phyloP scores from a whole-genome alignment of 441 rosid genomes.

The Pelargonium myrrhifolium region DNA sequence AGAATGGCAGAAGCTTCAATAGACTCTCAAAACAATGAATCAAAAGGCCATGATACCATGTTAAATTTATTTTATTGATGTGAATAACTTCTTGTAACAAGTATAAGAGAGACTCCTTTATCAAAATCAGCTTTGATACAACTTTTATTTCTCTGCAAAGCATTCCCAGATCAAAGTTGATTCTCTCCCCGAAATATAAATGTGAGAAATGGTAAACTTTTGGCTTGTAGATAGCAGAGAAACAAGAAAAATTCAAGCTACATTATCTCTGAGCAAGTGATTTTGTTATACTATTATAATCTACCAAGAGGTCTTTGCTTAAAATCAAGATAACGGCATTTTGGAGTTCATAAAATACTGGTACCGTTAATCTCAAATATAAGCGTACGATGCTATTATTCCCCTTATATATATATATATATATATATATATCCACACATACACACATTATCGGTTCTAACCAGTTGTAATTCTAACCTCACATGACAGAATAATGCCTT shows the following conservation, averaged over 20 bases:
- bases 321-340: not conserved
- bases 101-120: not conserved
- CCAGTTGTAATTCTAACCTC: slow-evolving; percentile 42
- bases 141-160: too few relatives aligned
- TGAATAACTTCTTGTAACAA: too few relatives aligned
- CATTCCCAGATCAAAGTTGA: not conserved
- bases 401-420: too few relatives aligned
- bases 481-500: slow-evolving; percentile 90
- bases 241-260: slow-evolving; percentile 1
- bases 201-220: not conserved
- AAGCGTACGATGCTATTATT: not conserved
- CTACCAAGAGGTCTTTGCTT: not conserved
- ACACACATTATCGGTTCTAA: not conserved
- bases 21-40: too few relatives aligned
- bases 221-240: not conserved
- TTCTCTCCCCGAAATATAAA: not conserved
- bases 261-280: not conserved
- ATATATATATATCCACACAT: too few relatives aligned
- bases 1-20: too few relatives aligned
- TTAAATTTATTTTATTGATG: too few relatives aligned
- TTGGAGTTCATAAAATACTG: not conserved
- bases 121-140: too few relatives aligned
- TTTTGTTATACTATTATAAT: not conserved
- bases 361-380: not conserved
- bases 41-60: too few relatives aligned